A percentile compares a stretch with the other conserved stretches of the same genome.
Conservation (phyloP, 1,139 yeast species). For the Lodderomyces jiufengensis region DNA sequence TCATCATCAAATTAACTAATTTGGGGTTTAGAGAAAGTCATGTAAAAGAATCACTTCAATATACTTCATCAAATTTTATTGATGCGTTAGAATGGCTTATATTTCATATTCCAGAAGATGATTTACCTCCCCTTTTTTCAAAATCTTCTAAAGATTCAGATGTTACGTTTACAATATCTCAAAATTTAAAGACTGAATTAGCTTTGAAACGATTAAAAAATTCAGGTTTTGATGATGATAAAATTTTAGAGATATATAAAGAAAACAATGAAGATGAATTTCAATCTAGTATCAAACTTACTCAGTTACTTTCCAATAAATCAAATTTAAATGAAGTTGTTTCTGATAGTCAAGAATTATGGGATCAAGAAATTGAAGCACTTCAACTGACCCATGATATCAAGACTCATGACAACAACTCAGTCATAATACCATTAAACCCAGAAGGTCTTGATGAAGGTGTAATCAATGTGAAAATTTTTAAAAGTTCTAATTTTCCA, state of each 20-base stretch:
- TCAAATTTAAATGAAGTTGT: background rate
- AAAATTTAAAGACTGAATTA: slow-evolving; percentile 36
- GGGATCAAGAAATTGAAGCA: slow-evolving; percentile 80
- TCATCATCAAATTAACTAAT: slow-evolving; percentile 23
- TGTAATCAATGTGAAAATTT: slow-evolving; percentile 47
- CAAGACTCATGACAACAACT: slow-evolving; percentile 15
- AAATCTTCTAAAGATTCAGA: slow-evolving; percentile 45
- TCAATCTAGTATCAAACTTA: slow-evolving; percentile 49
- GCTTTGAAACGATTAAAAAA: slow-evolving; percentile 52
- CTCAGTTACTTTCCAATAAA: slow-evolving; percentile 33
- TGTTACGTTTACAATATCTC: slow-evolving; percentile 48
- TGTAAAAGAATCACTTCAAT: slow-evolving; percentile 65
- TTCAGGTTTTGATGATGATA: slow-evolving; percentile 69
- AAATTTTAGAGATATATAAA: slow-evolving; percentile 49
- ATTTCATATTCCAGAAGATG: slow-evolving; percentile 91
- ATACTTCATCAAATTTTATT: slow-evolving; percentile 46
- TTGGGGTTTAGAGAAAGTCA: slow-evolving; percentile 73
- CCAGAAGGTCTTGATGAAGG: slow-evolving; percentile 27
- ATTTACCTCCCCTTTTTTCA: slow-evolving; percentile 60
- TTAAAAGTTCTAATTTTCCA: slow-evolving; percentile 56
- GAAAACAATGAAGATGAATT: slow-evolving; percentile 44
- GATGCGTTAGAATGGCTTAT: slow-evolving; percentile 77
- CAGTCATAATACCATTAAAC: slow-evolving; percentile 26
- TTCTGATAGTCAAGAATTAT: slow-evolving; percentile 29
- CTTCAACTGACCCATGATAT: slow-evolving; percentile 7